Percentiles rank a stretch among this genome's conserved stretches.
Conservation (phyloP, 371 early-diverging fungal species). For the Nematocida ironsii region DNA sequence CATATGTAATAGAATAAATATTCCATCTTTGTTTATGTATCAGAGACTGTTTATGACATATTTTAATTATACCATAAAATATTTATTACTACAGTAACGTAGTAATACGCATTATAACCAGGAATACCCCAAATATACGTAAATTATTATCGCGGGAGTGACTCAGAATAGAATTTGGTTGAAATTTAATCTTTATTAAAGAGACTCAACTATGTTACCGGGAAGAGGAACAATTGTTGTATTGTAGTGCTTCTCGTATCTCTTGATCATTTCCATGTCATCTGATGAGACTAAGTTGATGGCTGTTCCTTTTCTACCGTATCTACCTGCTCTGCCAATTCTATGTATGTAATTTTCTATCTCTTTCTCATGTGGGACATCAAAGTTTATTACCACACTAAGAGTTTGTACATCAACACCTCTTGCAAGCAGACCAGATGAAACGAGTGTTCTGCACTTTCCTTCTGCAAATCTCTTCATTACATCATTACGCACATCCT, state of each 20-base stretch:
- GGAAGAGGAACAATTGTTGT: slow-evolving; percentile 93
- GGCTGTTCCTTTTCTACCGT: slow-evolving; percentile 97
- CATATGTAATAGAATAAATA: slow-evolving; percentile 21
- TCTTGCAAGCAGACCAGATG: slow-evolving; percentile 93
- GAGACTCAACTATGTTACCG: slow-evolving; percentile 24
- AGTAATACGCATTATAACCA: no score
- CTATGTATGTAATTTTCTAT: slow-evolving; percentile 70
- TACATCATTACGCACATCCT: slow-evolving; percentile 86
- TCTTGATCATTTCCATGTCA: slow-evolving; percentile 83
- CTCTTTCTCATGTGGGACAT: slow-evolving; percentile 87
- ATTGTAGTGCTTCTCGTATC: slow-evolving; percentile 91
- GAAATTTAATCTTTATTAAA: slow-evolving; percentile 47
- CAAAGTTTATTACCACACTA: slow-evolving; percentile 94
- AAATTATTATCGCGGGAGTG: background rate
- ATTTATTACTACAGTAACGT: no score
- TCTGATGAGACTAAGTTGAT: slow-evolving; percentile 93
- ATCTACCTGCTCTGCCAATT: slow-evolving; percentile 97
- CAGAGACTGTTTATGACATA: background rate
- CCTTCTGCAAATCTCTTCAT: slow-evolving; percentile 84
- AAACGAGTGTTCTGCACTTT: slow-evolving; percentile 88
- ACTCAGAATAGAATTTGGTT: background rate
- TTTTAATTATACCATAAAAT: no score
- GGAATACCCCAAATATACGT: no score
- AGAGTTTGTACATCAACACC: slow-evolving; percentile 99
- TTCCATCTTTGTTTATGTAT: slow-evolving; percentile 1